These are phyloP conservation scores for Theobroma cacao DNA, from an alignment of 345 rosid species.

Conservation along the genomic window DNA sequence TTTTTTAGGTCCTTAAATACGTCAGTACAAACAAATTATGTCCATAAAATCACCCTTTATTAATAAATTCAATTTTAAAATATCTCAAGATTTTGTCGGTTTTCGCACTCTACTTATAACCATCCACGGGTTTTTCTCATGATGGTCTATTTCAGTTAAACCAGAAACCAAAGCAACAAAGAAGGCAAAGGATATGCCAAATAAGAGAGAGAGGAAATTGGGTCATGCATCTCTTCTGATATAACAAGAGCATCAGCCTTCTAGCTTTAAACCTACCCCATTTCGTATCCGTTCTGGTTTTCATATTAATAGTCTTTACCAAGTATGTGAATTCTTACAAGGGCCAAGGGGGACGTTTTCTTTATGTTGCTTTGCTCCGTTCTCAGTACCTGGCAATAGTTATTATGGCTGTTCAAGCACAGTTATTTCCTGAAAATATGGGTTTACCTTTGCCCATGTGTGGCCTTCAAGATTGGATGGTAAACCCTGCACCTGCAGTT, in stretches of 20 bases:
- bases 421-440: slow-evolving; percentile 27
- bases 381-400: not conserved
- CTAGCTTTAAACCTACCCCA: slow-evolving; percentile 22
- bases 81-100: slow-evolving; percentile 17
- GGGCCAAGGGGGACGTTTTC: slow-evolving; percentile 5
- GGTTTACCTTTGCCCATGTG: slow-evolving; percentile 24
- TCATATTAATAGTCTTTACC: not conserved
- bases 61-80: not conserved
- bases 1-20: slow-evolving; percentile 20
- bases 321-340: not conserved
- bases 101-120: slow-evolving; percentile 7
- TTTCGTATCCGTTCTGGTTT: not conserved
- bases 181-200: slow-evolving; percentile 24
- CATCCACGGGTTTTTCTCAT: slow-evolving; percentile 6
- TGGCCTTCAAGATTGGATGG: slow-evolving; percentile 35
- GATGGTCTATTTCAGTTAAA: slow-evolving; percentile 26
- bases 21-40: slow-evolving; percentile 6
- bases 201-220: slow-evolving; percentile 12
- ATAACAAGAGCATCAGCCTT: slow-evolving; percentile 22
- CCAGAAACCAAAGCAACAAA: slow-evolving; percentile 13
- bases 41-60: slow-evolving; percentile 13
- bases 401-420: slow-evolving; percentile 40
- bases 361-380: not conserved
- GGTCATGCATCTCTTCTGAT: slow-evolving; percentile 42
- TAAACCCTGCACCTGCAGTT: slow-evolving; percentile 14